Evolutionary conservation across 768 basidiomycete species (phyloP).

Genomic region (Trametes gibbosa): DNA sequence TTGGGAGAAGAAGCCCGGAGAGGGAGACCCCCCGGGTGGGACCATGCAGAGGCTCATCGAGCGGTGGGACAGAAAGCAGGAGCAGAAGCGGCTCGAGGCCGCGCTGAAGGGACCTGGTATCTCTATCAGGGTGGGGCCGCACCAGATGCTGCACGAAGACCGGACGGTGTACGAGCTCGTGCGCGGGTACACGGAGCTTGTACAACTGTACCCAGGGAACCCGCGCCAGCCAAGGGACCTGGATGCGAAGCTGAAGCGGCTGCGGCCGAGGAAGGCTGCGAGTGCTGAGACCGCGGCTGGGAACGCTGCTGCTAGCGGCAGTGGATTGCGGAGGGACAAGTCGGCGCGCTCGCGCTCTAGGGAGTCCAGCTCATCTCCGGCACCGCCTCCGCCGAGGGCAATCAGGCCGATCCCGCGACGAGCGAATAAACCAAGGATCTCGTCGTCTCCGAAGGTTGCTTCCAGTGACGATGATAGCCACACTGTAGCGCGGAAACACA

Average conservation of each 20-base stretch:
- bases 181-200: constrained; percentile 13
- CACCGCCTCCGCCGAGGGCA: not conserved
- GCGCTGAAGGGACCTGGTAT: constrained; percentile 38
- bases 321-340: not conserved
- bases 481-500: not conserved
- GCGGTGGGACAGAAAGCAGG: constrained; percentile 37
- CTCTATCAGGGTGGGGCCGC: constrained; percentile 37
- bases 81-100: constrained; percentile 27
- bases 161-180: constrained; percentile 24
- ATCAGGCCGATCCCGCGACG: constrained; percentile 6
- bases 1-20: constrained; percentile 39
- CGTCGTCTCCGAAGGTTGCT: not conserved
- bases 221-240: not conserved
- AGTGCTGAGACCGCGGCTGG: not conserved
- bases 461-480: not conserved
- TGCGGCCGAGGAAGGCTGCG: not conserved
- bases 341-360: not conserved
- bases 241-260: not conserved
- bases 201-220: not conserved
- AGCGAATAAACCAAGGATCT: not conserved
- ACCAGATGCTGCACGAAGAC: constrained; percentile 37
- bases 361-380: not conserved
- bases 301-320: not conserved
- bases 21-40: constrained; percentile 16
- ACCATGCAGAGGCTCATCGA: constrained; percentile 19